phyloP scores from a whole-genome alignment of 176 grass and related monocot genomes.

The Ensete ventricosum region DNA sequence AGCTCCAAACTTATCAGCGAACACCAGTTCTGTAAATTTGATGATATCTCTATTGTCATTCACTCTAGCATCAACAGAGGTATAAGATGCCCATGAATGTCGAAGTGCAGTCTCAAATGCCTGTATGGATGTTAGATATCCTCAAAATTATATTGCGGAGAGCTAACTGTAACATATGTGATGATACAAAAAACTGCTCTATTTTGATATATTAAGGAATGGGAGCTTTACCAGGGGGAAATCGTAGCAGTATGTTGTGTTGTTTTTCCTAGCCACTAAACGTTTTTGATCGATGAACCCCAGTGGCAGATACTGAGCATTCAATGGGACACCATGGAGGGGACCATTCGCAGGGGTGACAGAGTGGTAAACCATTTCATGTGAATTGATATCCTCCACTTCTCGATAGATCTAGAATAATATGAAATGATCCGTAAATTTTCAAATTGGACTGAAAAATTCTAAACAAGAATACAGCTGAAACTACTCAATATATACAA shows the following conservation, averaged over 20 bases:
- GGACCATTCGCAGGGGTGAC: conserved; percentile 43
- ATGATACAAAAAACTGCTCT: conserved; percentile 8
- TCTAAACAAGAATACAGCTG: no score
- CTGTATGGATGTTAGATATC: conserved; percentile 34
- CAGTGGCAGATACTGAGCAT: conserved; percentile 62
- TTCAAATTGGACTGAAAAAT: neutral
- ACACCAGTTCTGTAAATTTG: conserved; percentile 65
- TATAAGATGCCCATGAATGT: conserved; percentile 56
- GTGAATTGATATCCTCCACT: conserved; percentile 56
- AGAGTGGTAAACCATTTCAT: conserved; percentile 66
- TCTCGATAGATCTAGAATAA: conserved; percentile 79
- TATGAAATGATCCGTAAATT: conserved; percentile 11
- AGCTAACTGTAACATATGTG: conserved; percentile 1
- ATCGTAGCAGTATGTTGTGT: conserved; percentile 97
- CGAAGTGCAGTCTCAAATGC: conserved; percentile 92
- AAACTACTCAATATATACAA: neutral
- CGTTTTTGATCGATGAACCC: conserved; percentile 74
- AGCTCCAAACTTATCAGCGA: conserved; percentile 50
- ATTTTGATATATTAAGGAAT: no score
- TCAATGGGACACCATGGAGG: conserved; percentile 62
- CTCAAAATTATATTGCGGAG: neutral
- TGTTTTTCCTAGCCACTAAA: conserved; percentile 69
- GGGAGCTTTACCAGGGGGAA: conserved; percentile 54
- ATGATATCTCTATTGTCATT: conserved; percentile 41
- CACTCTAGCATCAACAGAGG: conserved; percentile 29